phyloP scores from a whole-genome alignment of 768 basidiomycete species.

The Crepidotus variabilis region DNA sequence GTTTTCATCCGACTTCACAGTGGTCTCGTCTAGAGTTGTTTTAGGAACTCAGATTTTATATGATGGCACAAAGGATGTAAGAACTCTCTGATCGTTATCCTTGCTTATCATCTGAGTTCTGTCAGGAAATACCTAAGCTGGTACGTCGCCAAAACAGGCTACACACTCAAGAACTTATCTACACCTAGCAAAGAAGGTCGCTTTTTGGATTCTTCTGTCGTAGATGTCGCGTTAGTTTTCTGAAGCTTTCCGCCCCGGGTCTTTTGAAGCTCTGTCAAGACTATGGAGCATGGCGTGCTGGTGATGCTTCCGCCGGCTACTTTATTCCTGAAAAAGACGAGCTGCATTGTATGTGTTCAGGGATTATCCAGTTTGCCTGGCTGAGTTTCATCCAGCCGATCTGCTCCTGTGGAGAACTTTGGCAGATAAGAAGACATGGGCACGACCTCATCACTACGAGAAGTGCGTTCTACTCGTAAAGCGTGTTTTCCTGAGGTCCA shows the following conservation, averaged over 20 bases:
- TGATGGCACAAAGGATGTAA: constrained; percentile 1
- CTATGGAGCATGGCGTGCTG: constrained; percentile 60
- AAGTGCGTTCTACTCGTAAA: constrained; percentile 36
- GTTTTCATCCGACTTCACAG: constrained; percentile 7
- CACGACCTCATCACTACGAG: constrained; percentile 56
- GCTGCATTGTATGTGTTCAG: constrained; percentile 29
- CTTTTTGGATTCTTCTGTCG: constrained; percentile 81
- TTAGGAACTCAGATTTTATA: constrained; percentile 1
- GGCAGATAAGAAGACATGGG: constrained; percentile 64
- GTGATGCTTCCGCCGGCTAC: constrained; percentile 46
- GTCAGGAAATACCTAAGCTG: constrained; percentile 23
- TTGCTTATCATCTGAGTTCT: background rate
- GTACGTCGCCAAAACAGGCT: constrained; percentile 3
- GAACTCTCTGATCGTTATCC: background rate
- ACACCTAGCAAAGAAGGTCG: constrained; percentile 49
- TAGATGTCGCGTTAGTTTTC: constrained; percentile 69
- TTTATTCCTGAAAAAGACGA: constrained; percentile 47
- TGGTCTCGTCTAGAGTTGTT: background rate
- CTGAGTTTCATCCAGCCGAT: constrained; percentile 29
- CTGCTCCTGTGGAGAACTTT: constrained; percentile 57
- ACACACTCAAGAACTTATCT: background rate
- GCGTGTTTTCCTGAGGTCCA: background rate
- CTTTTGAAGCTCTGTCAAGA: constrained; percentile 63
- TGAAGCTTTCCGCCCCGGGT: constrained; percentile 74
- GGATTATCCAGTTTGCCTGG: background rate